Conservation (phyloP, 495 filamentous ascomycete species). For the Penicillium cinerascens region DNA sequence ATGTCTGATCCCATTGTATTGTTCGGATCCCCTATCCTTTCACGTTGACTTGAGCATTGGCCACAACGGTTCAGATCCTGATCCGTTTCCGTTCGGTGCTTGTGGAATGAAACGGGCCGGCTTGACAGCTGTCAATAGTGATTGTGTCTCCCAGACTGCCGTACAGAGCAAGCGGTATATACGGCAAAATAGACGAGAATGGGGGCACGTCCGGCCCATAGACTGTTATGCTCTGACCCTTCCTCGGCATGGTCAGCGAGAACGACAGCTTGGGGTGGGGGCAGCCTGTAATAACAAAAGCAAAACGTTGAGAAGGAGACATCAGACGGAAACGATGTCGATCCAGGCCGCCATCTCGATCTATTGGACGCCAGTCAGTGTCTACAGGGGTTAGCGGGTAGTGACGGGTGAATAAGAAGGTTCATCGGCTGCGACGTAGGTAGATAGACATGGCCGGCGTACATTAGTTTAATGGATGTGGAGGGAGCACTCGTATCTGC, state of each 20-base stretch:
- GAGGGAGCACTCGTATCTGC: constrained; percentile 14
- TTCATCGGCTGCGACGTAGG: constrained; percentile 12
- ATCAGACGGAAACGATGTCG: not conserved
- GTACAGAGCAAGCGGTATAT: not conserved
- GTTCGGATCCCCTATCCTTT: not conserved
- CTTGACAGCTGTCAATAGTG: constrained; percentile 8
- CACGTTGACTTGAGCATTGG: not conserved
- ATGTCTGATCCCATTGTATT: not conserved
- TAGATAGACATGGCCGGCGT: not conserved
- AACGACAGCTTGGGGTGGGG: not conserved
- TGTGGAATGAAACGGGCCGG: constrained; percentile 3
- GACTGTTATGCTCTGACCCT: constrained; percentile 6
- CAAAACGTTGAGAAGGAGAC: not conserved
- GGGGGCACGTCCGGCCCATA: not conserved
- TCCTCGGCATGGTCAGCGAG: constrained; percentile 4
- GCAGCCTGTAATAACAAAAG: not conserved
- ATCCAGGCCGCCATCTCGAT: not conserved
- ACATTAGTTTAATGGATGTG: constrained; percentile 7
- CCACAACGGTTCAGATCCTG: not conserved
- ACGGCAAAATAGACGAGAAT: not conserved
- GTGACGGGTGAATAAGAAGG: not conserved
- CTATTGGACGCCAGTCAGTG: not conserved
- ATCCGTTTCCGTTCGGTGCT: not conserved
- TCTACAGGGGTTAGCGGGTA: not conserved
- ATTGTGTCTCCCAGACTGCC: not conserved